Base-by-base conservation (phyloP, 1,139 yeast genomes). In the Diutina siamensis region DNA sequence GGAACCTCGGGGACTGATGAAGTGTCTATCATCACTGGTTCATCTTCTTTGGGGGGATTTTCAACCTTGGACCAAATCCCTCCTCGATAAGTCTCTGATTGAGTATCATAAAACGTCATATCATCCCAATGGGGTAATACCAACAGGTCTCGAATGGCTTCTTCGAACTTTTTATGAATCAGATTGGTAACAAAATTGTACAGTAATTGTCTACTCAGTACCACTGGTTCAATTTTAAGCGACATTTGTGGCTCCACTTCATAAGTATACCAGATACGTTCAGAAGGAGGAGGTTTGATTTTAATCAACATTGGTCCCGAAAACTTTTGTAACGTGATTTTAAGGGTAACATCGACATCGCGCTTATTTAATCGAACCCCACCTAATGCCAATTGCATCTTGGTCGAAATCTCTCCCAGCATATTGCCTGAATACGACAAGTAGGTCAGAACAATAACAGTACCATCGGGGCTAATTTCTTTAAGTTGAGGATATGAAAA, bases 101-200 rank as follows among this genome's bases (percentile, higher is more conserved):
- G 55, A 0, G 96, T 80, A 48, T 75, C 68, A 55, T 72, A 83
- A 55, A 86, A 84, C 0, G 80, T 77, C 40, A 87, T 63, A 60
- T 92, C 97, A 58, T 92, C 97, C 88, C 86, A 83, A 55, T 72
- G 80, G 1, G 97, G 98, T 40, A 76, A 62, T 0, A 92, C 97
- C 47, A 89, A 64, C 13, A 94, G 76, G 42, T 86, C 94, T 51
- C 72, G 78, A 22, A 89, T 70, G 0, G 89, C 84, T 44, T 87
- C 95, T 48, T 83, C 78, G 52, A 92, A 78, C 54, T 80, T 79
- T 55, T 79, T 82, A 51, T 82, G 88, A 52, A 92, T 84, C 12
- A 83, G 76, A 51, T 81, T 83, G 1, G 95, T 88, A 44, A 92
- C 75, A 58, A 89, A 73, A 35, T 78, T 76, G 55, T 84, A 87